Base-by-base conservation (phyloP, 2,329 filamentous ascomycete genomes). In the Gremmenia infestans region DNA sequence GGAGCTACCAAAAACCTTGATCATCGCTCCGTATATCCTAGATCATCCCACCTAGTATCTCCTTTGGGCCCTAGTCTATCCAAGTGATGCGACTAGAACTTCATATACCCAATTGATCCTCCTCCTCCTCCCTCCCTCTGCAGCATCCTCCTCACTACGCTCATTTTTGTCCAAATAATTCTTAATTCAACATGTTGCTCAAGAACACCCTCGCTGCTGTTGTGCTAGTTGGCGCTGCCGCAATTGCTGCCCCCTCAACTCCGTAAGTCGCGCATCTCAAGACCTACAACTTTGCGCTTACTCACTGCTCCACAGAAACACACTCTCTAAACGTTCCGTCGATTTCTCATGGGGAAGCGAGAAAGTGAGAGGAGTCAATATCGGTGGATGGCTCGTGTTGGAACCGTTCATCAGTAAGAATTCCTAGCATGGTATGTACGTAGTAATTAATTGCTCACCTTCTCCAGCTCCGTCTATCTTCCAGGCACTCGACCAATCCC, bases 401-500 rank as follows among this genome's bases (percentile, higher is more conserved):
- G 55, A 57, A 25, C 55, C 51, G 36, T 56, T 50, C 45, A 56
- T 56, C 22, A 56, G 54, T 56, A 39, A 43, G 54, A 22, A 49
- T 28, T 15, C 14, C 28, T 3, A 22, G 22, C 4, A 22, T 22
- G 3, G 22, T 22, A 22, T 22, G 22, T 22, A 22, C 22, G 22
- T 2, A 22, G 22, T 22, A 15, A 17, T 15, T 6, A 45, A 48
- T 45, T 5, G 42, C 50, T 56, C 25, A 54, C 51, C 28, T 48
- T 3, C 11, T 11, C 11, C 25, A 57, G 55, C 79, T 5, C 81
- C 80, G n/a, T 81, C 78, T 1, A 72, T 83, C 48, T 83, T 82
- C 63, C 55, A 68, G 68, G 75, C 58, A 60, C 48, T 65, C 19
- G 60, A 66, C 42, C 67, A 67, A 52, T 68, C 68, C 9, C 48